A percentile compares a stretch with the other conserved stretches of the same genome.
phyloP scores from a whole-genome alignment of 345 rosid genomes.

The Gossypium raimondii region DNA sequence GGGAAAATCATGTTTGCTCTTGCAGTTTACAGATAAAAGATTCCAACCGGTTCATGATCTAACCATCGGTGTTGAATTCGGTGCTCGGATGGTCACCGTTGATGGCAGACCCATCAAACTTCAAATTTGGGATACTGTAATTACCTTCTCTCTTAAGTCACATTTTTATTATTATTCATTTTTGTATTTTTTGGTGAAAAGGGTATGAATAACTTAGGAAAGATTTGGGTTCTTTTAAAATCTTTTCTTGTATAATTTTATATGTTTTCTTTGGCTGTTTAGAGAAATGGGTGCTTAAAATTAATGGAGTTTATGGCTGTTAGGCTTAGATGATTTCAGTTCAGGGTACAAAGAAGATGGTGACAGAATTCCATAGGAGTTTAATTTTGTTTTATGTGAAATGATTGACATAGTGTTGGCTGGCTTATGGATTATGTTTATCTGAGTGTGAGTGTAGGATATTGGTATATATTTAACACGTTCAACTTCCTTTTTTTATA shows the following conservation, averaged over 20 bases:
- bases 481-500: no score
- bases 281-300: not conserved
- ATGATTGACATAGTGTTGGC: no score
- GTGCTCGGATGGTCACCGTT: constrained; percentile 37
- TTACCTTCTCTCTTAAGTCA: not conserved
- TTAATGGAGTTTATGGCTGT: not conserved
- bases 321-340: not conserved
- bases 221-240: not conserved
- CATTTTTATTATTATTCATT: not conserved
- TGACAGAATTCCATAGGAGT: not conserved
- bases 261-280: not conserved
- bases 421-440: no score
- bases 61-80: constrained; percentile 4
- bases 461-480: no score
- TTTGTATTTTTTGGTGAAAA: not conserved
- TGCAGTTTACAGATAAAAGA: constrained; percentile 36
- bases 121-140: constrained; percentile 72
- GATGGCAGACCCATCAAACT: constrained; percentile 60
- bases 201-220: not conserved
- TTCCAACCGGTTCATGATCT: constrained; percentile 2
- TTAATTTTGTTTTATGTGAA: not conserved
- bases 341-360: not conserved
- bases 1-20: constrained; percentile 62
- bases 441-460: no score
- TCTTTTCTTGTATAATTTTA: not conserved